These are phyloP conservation scores for Smallanthus sonchifolius DNA, from an alignment of 129 eudicot species.

Conservation along the genomic window DNA sequence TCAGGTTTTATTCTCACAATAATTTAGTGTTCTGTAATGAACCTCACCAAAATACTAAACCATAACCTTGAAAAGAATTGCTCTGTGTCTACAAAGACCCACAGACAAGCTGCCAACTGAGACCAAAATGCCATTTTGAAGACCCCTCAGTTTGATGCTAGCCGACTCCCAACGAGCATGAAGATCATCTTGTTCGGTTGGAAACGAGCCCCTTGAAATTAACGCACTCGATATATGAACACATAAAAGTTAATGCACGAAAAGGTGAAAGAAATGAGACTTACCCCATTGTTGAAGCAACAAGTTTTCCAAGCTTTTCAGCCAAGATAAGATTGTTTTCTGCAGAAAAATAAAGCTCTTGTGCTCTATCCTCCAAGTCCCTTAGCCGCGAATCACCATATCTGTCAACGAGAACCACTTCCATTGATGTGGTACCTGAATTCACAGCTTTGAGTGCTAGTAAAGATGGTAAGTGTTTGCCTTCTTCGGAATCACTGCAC, in stretches of 20 bases:
- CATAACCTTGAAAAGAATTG: slow-evolving; percentile 84
- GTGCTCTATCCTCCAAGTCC: slow-evolving; percentile 81
- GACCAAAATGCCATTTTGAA: slow-evolving; percentile 65
- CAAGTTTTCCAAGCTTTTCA: slow-evolving; percentile 82
- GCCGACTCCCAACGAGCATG: slow-evolving; percentile 59
- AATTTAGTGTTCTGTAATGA: no score
- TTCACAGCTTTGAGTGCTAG: slow-evolving; percentile 54
- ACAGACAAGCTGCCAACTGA: slow-evolving; percentile 74
- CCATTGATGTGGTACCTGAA: slow-evolving; percentile 65
- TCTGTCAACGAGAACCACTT: slow-evolving; percentile 80
- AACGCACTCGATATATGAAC: slow-evolving; percentile 1
- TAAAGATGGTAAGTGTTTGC: slow-evolving; percentile 65
- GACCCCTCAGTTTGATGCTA: slow-evolving; percentile 58
- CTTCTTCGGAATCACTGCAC: slow-evolving; percentile 67
- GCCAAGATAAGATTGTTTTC: slow-evolving; percentile 54
- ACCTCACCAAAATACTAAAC: not conserved
- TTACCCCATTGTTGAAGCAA: slow-evolving; percentile 82
- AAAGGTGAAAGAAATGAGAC: not conserved
- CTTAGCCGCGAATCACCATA: slow-evolving; percentile 69
- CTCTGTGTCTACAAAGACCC: slow-evolving; percentile 95
- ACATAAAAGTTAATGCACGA: not conserved
- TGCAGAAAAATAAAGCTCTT: slow-evolving; percentile 67
- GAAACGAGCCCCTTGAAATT: slow-evolving; percentile 69
- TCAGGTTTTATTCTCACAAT: no score
- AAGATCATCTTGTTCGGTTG: slow-evolving; percentile 76